Percentiles rank a stretch among this genome's conserved stretches.
Conservation (phyloP, 1,284 basidiomycete genomes). For the Cerioporus squamosus region DNA sequence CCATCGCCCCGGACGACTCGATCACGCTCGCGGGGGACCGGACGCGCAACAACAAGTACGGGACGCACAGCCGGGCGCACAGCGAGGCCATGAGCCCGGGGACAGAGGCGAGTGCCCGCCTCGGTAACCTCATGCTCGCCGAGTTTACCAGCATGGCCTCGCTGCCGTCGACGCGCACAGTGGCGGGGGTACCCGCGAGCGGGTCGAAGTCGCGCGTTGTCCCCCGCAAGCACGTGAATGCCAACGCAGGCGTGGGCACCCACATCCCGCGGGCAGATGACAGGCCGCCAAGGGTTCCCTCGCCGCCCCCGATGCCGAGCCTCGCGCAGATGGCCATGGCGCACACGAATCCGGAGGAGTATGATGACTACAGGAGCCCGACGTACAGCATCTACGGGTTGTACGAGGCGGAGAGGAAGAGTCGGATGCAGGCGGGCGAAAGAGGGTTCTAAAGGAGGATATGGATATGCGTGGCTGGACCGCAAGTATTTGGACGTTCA, state of each 20-base stretch:
- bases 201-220: slow-evolving; percentile 15
- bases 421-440: slow-evolving; percentile 38
- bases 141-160: slow-evolving; percentile 47
- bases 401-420: slow-evolving; percentile 69
- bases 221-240: slow-evolving; percentile 25
- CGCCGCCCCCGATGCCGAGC: slow-evolving; percentile 74
- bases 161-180: slow-evolving; percentile 34
- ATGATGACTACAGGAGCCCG: slow-evolving; percentile 71
- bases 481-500: neutral
- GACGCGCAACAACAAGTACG: slow-evolving; percentile 14
- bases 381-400: slow-evolving; percentile 81
- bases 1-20: slow-evolving; percentile 73
- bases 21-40: slow-evolving; percentile 58
- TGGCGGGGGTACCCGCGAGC: slow-evolving; percentile 24
- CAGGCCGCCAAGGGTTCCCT: slow-evolving; percentile 76
- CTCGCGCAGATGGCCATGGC: slow-evolving; percentile 76
- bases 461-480: neutral
- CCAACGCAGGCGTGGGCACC: neutral
- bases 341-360: slow-evolving; percentile 62
- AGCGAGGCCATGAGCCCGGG: slow-evolving; percentile 34
- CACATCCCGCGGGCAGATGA: slow-evolving; percentile 47
- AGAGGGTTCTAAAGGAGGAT: slow-evolving; percentile 25
- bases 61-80: slow-evolving; percentile 11
- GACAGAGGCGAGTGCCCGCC: slow-evolving; percentile 47
- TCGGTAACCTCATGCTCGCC: slow-evolving; percentile 65